These are phyloP conservation scores for Gossypium longicalyx DNA, from an alignment of 345 rosid species.

Conservation along the genomic window DNA sequence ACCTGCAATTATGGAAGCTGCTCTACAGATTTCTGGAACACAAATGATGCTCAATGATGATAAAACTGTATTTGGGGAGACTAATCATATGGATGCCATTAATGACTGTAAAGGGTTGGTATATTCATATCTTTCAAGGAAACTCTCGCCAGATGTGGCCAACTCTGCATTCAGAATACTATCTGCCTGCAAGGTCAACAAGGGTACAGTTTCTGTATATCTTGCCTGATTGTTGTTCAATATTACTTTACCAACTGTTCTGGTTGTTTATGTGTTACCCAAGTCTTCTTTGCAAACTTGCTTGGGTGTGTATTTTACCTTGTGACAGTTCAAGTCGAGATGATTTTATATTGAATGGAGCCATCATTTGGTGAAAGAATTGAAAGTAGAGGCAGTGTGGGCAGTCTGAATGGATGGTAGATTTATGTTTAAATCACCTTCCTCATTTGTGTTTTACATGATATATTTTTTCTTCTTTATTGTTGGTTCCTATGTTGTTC, in stretches of 20 bases:
- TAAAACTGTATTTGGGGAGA: constrained; percentile 37
- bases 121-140: constrained; percentile 67
- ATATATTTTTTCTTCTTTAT: neutral
- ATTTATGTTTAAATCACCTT: neutral
- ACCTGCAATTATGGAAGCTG: constrained; percentile 81
- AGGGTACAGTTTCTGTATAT: constrained; percentile 40
- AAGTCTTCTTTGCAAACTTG: neutral
- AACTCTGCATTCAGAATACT: constrained; percentile 72
- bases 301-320: neutral
- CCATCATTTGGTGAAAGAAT: constrained; percentile 3
- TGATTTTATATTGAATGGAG: neutral
- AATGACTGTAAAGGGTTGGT: constrained; percentile 84
- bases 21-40: constrained; percentile 64
- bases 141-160: constrained; percentile 59
- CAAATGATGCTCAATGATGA: constrained; percentile 41
- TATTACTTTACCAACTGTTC: neutral
- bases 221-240: constrained; percentile 4
- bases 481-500: neutral
- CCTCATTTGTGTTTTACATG: neutral
- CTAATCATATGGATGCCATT: constrained; percentile 46
- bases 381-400: neutral
- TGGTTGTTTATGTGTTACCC: neutral
- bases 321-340: neutral
- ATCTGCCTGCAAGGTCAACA: constrained; percentile 88
- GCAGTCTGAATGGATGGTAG: neutral